phyloP scores from a whole-genome alignment of 2,329 filamentous ascomycete species.

The Exophiala aquamarina region DNA sequence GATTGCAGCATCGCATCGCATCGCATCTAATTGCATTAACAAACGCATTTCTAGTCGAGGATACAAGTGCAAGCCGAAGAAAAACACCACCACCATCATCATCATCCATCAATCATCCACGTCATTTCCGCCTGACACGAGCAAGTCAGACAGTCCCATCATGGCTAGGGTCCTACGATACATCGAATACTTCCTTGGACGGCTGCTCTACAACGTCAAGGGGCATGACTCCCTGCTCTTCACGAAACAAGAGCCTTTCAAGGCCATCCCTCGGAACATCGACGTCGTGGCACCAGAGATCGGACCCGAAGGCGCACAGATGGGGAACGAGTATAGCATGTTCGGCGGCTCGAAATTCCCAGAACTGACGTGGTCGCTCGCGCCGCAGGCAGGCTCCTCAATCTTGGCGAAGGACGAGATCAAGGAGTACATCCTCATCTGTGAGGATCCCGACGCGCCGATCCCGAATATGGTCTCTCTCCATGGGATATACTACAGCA shows the following conservation, averaged over 20 bases:
- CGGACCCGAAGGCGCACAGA: slow-evolving; percentile 31
- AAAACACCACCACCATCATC: too few relatives aligned
- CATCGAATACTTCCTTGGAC: slow-evolving; percentile 17
- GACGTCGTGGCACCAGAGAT: slow-evolving; percentile 31
- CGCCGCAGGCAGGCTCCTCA: too few relatives aligned
- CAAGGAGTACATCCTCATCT: slow-evolving; percentile 49
- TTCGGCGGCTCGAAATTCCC: slow-evolving; percentile 44
- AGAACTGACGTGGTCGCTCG: slow-evolving; percentile 40
- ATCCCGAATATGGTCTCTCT: slow-evolving; percentile 43
- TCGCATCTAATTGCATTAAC: too few relatives aligned
- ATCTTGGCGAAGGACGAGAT: slow-evolving; percentile 33
- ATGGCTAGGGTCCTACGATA: slow-evolving; percentile 7
- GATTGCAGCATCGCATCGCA: too few relatives aligned
- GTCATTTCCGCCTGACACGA: too few relatives aligned
- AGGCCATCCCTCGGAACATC: slow-evolving; percentile 12
- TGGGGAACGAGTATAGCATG: slow-evolving; percentile 40
- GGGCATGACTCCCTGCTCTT: slow-evolving; percentile 19
- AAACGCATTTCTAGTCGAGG: too few relatives aligned
- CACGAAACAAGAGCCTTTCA: slow-evolving; percentile 9
- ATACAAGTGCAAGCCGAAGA: too few relatives aligned
- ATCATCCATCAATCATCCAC: too few relatives aligned
- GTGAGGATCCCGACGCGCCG: slow-evolving; percentile 50
- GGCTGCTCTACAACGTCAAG: slow-evolving; percentile 7
- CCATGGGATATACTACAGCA: slow-evolving; percentile 47
- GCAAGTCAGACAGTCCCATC: too few relatives aligned